Conservation (phyloP, 345 rosid genomes). For the Bruguiera sexangula region DNA sequence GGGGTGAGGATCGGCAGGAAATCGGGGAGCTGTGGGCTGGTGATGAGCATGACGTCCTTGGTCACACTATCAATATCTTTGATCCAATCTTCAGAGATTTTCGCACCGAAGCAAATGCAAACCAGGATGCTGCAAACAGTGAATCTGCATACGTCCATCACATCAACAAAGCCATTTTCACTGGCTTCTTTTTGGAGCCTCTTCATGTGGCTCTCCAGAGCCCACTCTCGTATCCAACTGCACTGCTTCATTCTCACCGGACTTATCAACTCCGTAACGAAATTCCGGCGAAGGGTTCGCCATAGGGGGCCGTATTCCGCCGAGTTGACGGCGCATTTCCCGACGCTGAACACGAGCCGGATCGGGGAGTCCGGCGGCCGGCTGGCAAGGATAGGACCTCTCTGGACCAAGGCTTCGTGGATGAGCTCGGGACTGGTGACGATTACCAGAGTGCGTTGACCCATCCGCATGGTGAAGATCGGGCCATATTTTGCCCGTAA, state of each 20-base stretch:
- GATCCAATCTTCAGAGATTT: slow-evolving; percentile 58
- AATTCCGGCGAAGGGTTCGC: slow-evolving; percentile 71
- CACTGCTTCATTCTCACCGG: slow-evolving; percentile 75
- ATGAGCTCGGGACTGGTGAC: slow-evolving; percentile 73
- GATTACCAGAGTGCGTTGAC: slow-evolving; percentile 82
- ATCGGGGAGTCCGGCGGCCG: slow-evolving; percentile 87
- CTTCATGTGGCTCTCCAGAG: slow-evolving; percentile 60
- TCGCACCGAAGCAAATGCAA: slow-evolving; percentile 89
- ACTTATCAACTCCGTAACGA: slow-evolving; percentile 69
- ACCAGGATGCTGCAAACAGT: slow-evolving; percentile 77
- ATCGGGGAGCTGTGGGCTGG: slow-evolving; percentile 72
- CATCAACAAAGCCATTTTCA: slow-evolving; percentile 62
- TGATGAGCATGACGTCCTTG: slow-evolving; percentile 82
- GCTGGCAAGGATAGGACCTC: slow-evolving; percentile 63
- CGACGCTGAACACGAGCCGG: slow-evolving; percentile 76
- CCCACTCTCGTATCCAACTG: slow-evolving; percentile 87
- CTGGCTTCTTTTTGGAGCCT: slow-evolving; percentile 47
- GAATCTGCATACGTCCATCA: slow-evolving; percentile 66
- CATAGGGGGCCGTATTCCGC: slow-evolving; percentile 84
- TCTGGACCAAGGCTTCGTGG: slow-evolving; percentile 80
- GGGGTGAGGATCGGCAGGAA: slow-evolving; percentile 75
- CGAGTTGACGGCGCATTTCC: slow-evolving; percentile 88
- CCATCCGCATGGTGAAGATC: slow-evolving; percentile 93
- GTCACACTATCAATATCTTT: slow-evolving; percentile 60
- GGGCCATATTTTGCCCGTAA: slow-evolving; percentile 74